Evolutionary conservation across 2,329 filamentous ascomycete genomes (phyloP).

Genomic region (Neospermospora avenae): DNA sequence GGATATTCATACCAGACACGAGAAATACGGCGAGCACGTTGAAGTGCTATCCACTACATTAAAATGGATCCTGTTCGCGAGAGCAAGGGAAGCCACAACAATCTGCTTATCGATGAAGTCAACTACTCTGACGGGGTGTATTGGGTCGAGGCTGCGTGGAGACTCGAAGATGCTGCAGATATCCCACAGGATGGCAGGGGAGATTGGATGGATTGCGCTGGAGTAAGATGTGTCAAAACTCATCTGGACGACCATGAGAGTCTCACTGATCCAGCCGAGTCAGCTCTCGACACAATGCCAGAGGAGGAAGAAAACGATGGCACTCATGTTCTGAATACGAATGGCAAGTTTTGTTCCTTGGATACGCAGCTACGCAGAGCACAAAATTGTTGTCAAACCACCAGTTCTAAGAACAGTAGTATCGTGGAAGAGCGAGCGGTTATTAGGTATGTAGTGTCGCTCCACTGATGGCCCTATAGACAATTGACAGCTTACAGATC

Average conservation of each 20-base stretch:
- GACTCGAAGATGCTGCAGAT: constrained; percentile 8
- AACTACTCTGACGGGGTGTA: neutral
- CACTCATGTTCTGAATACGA: neutral
- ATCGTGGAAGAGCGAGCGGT: constrained; percentile 5
- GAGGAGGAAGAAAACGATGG: neutral
- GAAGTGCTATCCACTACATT: constrained; percentile 6
- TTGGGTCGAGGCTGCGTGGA: constrained; percentile 11
- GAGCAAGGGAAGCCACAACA: neutral
- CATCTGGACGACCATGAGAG: neutral
- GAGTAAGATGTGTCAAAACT: constrained; percentile 8
- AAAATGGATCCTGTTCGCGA: constrained; percentile 5
- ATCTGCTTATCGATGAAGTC: neutral
- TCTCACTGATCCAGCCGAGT: constrained; percentile 1
- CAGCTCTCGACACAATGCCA: constrained; percentile 7
- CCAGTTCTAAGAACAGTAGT: constrained; percentile 5
- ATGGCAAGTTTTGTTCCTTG: neutral
- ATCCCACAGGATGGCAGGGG: constrained; percentile 1
- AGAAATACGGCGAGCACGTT: constrained; percentile 6
- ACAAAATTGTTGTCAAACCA: constrained; percentile 9
- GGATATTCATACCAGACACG: neutral
- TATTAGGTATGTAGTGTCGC: constrained; percentile 11
- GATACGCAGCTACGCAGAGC: neutral
- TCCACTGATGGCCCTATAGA: neutral
- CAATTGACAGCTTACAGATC: constrained; percentile 6
- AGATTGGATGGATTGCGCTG: constrained; percentile 1